Percentiles rank a stretch among this genome's conserved stretches.
These are phyloP conservation scores for Usnea hakonensis DNA, from an alignment of 495 filamentous ascomycete genomes.

Conservation along the genomic window DNA sequence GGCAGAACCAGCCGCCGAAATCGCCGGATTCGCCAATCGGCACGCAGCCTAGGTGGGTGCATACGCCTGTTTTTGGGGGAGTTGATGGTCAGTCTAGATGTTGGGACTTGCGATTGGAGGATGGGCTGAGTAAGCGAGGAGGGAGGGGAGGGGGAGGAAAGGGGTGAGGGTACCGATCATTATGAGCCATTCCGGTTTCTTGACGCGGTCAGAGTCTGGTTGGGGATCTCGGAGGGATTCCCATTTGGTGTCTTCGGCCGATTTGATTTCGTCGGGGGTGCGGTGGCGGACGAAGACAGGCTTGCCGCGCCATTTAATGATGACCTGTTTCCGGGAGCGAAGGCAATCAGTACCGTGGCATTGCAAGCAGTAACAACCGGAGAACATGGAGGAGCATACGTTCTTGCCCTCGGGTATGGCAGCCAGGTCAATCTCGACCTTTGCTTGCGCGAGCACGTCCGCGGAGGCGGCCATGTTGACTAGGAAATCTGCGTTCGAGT, in stretches of 20 bases:
- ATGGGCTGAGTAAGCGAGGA: background rate
- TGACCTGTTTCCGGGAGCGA: conserved; percentile 52
- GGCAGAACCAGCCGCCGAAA: conserved; percentile 99
- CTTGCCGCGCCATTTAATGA: conserved; percentile 99
- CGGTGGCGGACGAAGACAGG: conserved; percentile 99
- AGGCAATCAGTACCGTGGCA: background rate
- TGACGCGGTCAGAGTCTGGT: conserved; percentile 80
- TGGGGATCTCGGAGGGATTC: conserved; percentile 82
- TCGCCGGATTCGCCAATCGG: conserved; percentile 98
- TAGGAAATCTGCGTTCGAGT: conserved; percentile 69
- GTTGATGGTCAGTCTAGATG: conserved; percentile 8
- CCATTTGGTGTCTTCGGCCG: conserved; percentile 72
- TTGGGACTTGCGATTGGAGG: background rate
- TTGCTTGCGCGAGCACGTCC: conserved; percentile 97
- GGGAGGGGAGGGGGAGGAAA: background rate
- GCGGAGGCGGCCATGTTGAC: conserved; percentile 99
- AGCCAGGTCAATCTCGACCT: conserved; percentile 92
- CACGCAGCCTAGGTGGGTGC: conserved; percentile 98
- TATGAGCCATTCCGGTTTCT: conserved; percentile 98
- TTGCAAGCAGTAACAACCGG: background rate
- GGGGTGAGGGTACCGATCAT: conserved; percentile 70
- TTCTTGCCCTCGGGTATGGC: conserved; percentile 99
- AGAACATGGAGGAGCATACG: conserved; percentile 46
- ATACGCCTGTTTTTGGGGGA: conserved; percentile 58
- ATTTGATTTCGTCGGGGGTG: conserved; percentile 75